Evolutionary conservation across 495 filamentous ascomycete genomes (phyloP).

Genomic region (Daldinia decipiens): DNA sequence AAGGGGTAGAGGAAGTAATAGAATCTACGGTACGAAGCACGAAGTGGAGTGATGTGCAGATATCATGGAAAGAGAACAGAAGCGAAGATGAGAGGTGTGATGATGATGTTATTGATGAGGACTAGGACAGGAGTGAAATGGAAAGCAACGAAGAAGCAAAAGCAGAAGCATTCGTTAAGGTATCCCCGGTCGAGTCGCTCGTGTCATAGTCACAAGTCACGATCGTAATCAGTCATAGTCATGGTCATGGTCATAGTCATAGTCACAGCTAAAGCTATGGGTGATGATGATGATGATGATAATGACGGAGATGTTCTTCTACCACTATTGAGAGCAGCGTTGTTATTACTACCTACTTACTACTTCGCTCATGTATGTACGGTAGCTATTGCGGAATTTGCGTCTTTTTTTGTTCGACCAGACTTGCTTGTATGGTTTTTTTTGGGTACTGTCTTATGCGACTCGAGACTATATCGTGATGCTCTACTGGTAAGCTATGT

Average conservation of each 20-base stretch:
- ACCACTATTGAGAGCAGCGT: not conserved
- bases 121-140: not conserved
- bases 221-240: constrained; percentile 20
- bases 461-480: not conserved
- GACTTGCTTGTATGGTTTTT: not conserved
- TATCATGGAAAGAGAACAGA: not conserved
- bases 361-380: not conserved
- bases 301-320: constrained; percentile 1
- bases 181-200: constrained; percentile 21
- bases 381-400: constrained; percentile 2
- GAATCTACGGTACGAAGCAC: constrained; percentile 25
- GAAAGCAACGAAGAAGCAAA: constrained; percentile 5
- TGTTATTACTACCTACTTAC: not conserved
- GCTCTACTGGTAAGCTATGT: not conserved
- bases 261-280: constrained; percentile 9
- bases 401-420: not conserved
- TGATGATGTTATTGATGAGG: constrained; percentile 2
- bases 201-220: constrained; percentile 6
- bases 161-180: constrained; percentile 33
- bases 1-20: constrained; percentile 23
- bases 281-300: constrained; percentile 3
- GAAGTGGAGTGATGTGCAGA: not conserved
- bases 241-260: constrained; percentile 9
- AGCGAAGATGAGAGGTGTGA: not conserved
- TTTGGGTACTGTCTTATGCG: not conserved